A percentile compares a stretch with the other conserved stretches of the same genome.
Evolutionary conservation across 2,329 filamentous ascomycete species (phyloP).

Genomic region (Colletotrichum ledebouriae): DNA sequence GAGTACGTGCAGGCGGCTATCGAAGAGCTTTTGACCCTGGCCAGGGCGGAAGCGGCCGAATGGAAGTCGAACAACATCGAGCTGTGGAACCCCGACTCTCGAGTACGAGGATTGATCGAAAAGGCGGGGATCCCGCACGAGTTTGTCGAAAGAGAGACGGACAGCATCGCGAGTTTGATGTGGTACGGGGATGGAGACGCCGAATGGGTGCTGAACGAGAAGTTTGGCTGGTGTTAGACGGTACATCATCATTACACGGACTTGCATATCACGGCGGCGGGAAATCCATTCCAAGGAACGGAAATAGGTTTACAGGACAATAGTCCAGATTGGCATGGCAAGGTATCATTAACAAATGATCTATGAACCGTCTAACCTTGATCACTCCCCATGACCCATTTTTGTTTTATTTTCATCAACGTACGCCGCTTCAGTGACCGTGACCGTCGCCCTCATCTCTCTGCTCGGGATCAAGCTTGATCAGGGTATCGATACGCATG

Average conservation of each 20-base stretch:
- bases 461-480: conserved; percentile 95
- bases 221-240: conserved; percentile 80
- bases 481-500: conserved; percentile 99
- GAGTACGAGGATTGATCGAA: conserved; percentile 62
- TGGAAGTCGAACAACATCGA: conserved; percentile 81
- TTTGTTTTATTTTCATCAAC: conserved; percentile 34
- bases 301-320: conserved; percentile 17
- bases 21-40: conserved; percentile 73
- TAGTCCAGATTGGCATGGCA: conserved; percentile 33
- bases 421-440: conserved; percentile 73
- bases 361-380: conserved; percentile 44
- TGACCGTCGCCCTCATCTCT: conserved; percentile 85
- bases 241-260: conserved; percentile 7
- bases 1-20: conserved; percentile 66
- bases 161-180: conserved; percentile 78
- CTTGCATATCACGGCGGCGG: conserved; percentile 10
- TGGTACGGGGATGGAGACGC: conserved; percentile 76
- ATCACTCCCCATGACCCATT: conserved; percentile 35
- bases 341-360: conserved; percentile 45
- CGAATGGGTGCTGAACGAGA: conserved; percentile 82
- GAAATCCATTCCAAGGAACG: conserved; percentile 14
- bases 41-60: conserved; percentile 76
- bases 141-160: conserved; percentile 68
- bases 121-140: conserved; percentile 62
- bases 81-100: conserved; percentile 83